Percentiles rank a stretch among this genome's conserved stretches.
Conservation (phyloP, 257 asterid species). For the Pogostemon cablin region DNA sequence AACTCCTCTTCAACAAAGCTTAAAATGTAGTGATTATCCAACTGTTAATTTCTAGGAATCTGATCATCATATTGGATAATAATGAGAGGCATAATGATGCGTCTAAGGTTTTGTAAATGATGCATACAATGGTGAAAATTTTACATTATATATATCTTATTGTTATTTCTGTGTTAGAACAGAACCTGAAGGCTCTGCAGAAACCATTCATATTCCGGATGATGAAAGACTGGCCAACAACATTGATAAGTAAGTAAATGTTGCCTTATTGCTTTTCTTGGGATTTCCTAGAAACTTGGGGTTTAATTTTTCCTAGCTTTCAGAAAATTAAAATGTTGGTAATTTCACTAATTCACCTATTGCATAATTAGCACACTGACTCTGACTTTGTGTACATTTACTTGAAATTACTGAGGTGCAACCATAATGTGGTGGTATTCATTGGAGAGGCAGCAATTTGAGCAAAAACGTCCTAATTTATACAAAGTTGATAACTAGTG, state of each 20-base stretch:
- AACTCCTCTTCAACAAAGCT: no score
- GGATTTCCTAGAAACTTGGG: neutral
- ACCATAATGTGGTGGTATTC: neutral
- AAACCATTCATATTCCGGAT: slow-evolving; percentile 36
- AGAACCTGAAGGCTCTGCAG: slow-evolving; percentile 47
- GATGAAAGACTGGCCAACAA: slow-evolving; percentile 36
- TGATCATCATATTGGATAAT: slow-evolving; percentile 29
- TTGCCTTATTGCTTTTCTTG: neutral
- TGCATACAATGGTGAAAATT: no score
- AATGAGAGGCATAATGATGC: slow-evolving; percentile 23
- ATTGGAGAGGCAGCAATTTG: neutral
- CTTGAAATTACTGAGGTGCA: no score
- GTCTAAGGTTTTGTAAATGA: no score
- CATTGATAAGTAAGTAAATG: slow-evolving; percentile 40
- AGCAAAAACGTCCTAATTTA: neutral
- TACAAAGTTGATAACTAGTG: neutral
- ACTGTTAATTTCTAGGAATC: no score
- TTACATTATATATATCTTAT: slow-evolving; percentile 28
- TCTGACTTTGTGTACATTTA: no score
- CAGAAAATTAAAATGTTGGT: neutral
- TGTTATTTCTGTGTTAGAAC: slow-evolving; percentile 45
- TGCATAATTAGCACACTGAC: no score
- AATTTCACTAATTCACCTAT: no score
- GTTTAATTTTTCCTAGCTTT: neutral
- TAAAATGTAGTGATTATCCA: no score